Evolutionary conservation across 768 basidiomycete genomes (phyloP), one percentile per base, ranked within the genome.

Genomic region (Tremella yokohamensis): DNA sequence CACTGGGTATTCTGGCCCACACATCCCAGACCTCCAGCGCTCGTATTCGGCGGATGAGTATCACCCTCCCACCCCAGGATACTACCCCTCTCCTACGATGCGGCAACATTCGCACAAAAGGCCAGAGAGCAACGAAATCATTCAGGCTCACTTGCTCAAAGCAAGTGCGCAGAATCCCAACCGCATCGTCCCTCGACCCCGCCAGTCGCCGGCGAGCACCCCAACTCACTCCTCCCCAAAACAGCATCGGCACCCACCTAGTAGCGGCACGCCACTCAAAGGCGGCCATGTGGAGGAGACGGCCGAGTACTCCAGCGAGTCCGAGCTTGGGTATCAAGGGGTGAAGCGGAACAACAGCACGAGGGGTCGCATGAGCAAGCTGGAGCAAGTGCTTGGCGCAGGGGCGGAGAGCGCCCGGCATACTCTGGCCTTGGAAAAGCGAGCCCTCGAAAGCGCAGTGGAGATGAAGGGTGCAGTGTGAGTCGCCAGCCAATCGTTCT

Each of bases 351-450:
- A 6, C 13, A 55, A 34, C 19, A 16, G 26, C 22, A 13, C 20
- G 24, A 15, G 19, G 26, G 45, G 50, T 38, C 57, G 20, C 49
- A 48, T 18, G 15, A 60, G 61, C 53, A 69, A 69, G 52, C 50
- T 65, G 16, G 65, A 62, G 39, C 57, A 66, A 24, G 61, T 70
- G 19, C 49, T 69, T n/a, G 68, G 68, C 18, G 54, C 61, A 24
- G 68, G 64, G 6, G 68, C 68, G 18, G 68, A 69, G 44, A 61
- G 51, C 2, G 64, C 68, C 7, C 48, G 62, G 48, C 55, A 50
- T 2, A 29, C 58, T 7, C 49, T 66, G 60, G 64, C 61, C 48
- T 55, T 69, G 48, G 68, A 66, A 16, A 61, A 51, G 47, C 50
- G 57, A 22, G 58, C 45, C 1, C 16, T 62, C 2, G 39, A 50